These are phyloP conservation scores for Przewalskia tangutica DNA, from an alignment of 257 asterid genomes.

Conservation along the genomic window DNA sequence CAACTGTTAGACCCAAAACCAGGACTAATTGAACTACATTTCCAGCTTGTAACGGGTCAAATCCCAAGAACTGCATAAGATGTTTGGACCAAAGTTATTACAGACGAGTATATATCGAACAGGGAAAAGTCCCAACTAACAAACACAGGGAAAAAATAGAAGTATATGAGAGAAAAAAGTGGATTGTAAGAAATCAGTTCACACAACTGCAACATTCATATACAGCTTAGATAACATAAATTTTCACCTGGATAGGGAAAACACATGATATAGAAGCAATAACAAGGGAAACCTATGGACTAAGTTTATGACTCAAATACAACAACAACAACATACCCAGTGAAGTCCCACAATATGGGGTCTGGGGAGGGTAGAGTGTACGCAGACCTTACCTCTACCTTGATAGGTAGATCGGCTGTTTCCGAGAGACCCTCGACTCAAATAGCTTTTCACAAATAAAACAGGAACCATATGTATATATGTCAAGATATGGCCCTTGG, in stretches of 20 bases:
- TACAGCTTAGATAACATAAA: neutral
- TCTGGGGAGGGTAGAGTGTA: too few relatives aligned
- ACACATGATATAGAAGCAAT: neutral
- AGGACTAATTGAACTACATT: constrained; percentile 85
- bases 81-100: constrained; percentile 7
- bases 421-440: too few relatives aligned
- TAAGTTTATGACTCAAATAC: neutral
- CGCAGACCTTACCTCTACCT: too few relatives aligned
- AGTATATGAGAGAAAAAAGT: neutral
- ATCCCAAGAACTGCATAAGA: constrained; percentile 61
- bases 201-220: neutral
- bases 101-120: neutral
- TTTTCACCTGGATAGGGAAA: neutral
- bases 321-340: too few relatives aligned
- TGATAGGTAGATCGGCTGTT: too few relatives aligned
- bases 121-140: neutral
- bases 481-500: too few relatives aligned
- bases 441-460: neutral
- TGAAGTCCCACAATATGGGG: too few relatives aligned
- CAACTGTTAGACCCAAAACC: constrained; percentile 87
- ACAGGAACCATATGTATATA: too few relatives aligned
- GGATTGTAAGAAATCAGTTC: neutral
- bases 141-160: neutral
- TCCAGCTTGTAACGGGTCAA: constrained; percentile 89
- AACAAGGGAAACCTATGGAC: neutral